These are phyloP conservation scores for Lepraria neglecta DNA, from an alignment of 495 filamentous ascomycete species.

Conservation along the genomic window DNA sequence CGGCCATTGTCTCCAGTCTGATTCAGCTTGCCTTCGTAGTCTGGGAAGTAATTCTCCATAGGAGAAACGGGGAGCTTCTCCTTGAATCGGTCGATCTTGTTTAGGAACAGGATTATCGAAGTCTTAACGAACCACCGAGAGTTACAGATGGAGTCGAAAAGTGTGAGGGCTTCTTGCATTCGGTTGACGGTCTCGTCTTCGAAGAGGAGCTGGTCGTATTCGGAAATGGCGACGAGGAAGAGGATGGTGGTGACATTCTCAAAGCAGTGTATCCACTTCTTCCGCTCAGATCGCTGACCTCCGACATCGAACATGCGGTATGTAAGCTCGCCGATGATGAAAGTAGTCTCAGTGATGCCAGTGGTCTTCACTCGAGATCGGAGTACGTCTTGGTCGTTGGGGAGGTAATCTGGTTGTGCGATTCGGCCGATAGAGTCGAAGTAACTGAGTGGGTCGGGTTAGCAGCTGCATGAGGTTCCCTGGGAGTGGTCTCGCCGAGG, in stretches of 20 bases:
- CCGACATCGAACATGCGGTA: slow-evolving; percentile 99
- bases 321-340: slow-evolving; percentile 94
- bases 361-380: slow-evolving; percentile 98
- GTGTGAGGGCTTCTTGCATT: slow-evolving; percentile 97
- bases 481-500: neutral
- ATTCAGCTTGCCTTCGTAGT: slow-evolving; percentile 64
- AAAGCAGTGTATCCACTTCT: slow-evolving; percentile 99
- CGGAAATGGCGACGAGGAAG: slow-evolving; percentile 97
- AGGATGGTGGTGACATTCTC: slow-evolving; percentile 99
- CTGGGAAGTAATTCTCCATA: slow-evolving; percentile 99
- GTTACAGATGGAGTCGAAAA: slow-evolving; percentile 99
- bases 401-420: slow-evolving; percentile 85
- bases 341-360: slow-evolving; percentile 97
- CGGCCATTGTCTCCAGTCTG: slow-evolving; percentile 41
- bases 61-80: slow-evolving; percentile 98
- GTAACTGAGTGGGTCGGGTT: slow-evolving; percentile 55
- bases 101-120: slow-evolving; percentile 97
- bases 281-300: slow-evolving; percentile 95
- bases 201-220: slow-evolving; percentile 96
- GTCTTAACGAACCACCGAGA: slow-evolving; percentile 99
- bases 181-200: slow-evolving; percentile 86
- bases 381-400: slow-evolving; percentile 95
- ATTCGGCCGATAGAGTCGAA: slow-evolving; percentile 94
- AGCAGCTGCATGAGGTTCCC: slow-evolving; percentile 16
- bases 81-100: slow-evolving; percentile 99